These are phyloP conservation scores for Omphalea diandra DNA, from an alignment of 441 rosid genomes.

Conservation along the genomic window DNA sequence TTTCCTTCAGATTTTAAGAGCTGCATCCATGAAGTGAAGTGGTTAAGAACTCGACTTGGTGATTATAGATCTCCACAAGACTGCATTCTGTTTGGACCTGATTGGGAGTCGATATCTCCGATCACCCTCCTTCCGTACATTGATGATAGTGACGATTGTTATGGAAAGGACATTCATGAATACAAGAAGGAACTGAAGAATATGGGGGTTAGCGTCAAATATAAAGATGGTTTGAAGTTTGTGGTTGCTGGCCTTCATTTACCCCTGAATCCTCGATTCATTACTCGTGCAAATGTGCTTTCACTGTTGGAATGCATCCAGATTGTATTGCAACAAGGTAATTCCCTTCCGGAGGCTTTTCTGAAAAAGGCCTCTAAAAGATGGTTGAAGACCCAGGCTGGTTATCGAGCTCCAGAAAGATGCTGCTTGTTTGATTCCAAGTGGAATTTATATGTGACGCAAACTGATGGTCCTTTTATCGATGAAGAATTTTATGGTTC, in stretches of 20 bases:
- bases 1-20: constrained; percentile 35
- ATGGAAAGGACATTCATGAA: constrained; percentile 40
- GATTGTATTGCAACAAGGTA: constrained; percentile 20
- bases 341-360: constrained; percentile 31
- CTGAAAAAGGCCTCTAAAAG: constrained; percentile 30
- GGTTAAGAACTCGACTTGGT: constrained; percentile 62
- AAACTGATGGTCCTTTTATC: constrained; percentile 68
- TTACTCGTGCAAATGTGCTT: constrained; percentile 34
- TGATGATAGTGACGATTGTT: constrained; percentile 46
- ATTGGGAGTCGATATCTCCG: constrained; percentile 52
- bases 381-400: constrained; percentile 58
- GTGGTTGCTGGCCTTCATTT: constrained; percentile 40
- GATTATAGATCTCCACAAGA: constrained; percentile 48
- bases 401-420: constrained; percentile 46
- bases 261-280: constrained; percentile 28
- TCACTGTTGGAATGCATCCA: constrained; percentile 50
- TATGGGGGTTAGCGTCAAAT: constrained; percentile 42
- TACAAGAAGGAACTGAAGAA: constrained; percentile 45
- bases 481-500: constrained; percentile 59
- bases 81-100: constrained; percentile 52
- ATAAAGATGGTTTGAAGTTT: constrained; percentile 49
- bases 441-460: constrained; percentile 40
- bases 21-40: constrained; percentile 36
- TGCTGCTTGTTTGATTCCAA: constrained; percentile 43
- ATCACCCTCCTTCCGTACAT: constrained; percentile 58